Conservation (phyloP, 495 filamentous ascomycete species). For the Bathelium albidoporum region DNA sequence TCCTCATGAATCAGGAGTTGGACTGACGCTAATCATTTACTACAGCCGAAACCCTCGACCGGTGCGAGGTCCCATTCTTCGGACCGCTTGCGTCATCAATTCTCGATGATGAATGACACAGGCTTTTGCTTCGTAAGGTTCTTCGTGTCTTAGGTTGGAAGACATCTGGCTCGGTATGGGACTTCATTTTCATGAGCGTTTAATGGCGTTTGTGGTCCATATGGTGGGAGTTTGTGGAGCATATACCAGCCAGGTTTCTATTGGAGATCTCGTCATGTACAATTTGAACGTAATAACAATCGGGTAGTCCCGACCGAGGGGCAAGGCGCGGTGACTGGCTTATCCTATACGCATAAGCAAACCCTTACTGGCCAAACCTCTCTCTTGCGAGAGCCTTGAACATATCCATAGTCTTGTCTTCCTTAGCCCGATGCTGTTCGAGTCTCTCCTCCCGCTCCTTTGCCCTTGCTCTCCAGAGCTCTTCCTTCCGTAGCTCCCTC, state of each 20-base stretch:
- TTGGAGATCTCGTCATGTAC: not conserved
- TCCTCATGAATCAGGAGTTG: too few species aligned
- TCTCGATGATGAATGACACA: conserved; percentile 84
- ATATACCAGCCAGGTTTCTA: not conserved
- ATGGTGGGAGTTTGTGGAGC: not conserved
- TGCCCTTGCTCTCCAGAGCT: conserved; percentile 45
- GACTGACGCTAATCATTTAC: conserved; percentile 16
- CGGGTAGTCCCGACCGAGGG: not conserved
- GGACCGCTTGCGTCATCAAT: conserved; percentile 77
- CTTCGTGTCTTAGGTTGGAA: not conserved
- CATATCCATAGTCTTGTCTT: conserved; percentile 59
- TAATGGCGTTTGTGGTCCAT: not conserved
- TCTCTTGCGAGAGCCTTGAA: conserved; percentile 49
- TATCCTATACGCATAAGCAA: not conserved
- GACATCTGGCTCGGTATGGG: not conserved
- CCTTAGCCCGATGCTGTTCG: conserved; percentile 43
- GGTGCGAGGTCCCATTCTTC: conserved; percentile 86
- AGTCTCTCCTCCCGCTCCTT: conserved; percentile 57
- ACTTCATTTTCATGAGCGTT: too few species aligned
- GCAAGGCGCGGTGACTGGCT: too few species aligned
- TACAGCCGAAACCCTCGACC: conserved; percentile 74
- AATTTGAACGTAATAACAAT: not conserved
- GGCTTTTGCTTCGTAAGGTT: too few species aligned
- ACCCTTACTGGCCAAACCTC: conserved; percentile 40
- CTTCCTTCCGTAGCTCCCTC: conserved; percentile 55